These are phyloP conservation scores for Lentinula raphanica DNA, from an alignment of 768 basidiomycete genomes.

Conservation along the genomic window DNA sequence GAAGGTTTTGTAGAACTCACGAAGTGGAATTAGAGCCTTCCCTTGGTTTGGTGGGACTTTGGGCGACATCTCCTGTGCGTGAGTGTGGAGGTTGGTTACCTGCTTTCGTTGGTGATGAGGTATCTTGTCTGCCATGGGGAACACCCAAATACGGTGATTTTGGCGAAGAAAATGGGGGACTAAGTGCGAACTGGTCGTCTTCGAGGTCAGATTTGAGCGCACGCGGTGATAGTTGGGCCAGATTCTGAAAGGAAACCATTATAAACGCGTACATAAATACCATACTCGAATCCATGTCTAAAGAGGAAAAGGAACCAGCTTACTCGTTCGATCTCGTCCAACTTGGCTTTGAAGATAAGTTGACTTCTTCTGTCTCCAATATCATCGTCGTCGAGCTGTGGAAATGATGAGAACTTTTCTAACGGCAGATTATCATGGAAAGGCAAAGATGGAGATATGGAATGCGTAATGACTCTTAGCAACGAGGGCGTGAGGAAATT, in stretches of 20 bases:
- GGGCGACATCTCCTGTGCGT: constrained; percentile 6
- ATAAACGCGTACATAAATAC: no score
- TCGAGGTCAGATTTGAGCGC: constrained; percentile 36
- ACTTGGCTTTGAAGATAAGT: constrained; percentile 63
- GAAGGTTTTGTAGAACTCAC: not conserved
- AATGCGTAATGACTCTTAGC: no score
- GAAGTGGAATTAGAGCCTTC: not conserved
- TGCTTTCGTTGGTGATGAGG: constrained; percentile 13
- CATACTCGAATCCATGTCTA: not conserved
- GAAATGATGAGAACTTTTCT: not conserved
- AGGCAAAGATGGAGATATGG: no score
- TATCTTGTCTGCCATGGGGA: not conserved
- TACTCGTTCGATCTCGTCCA: constrained; percentile 78
- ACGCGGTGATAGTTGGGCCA: constrained; percentile 65
- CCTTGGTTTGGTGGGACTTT: constrained; percentile 4
- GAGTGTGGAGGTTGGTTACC: constrained; percentile 34
- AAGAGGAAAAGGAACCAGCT: constrained; percentile 13
- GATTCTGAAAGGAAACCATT: constrained; percentile 35
- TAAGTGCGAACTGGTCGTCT: constrained; percentile 26
- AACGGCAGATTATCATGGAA: no score
- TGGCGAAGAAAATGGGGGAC: constrained; percentile 27
- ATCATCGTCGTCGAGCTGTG: constrained; percentile 63
- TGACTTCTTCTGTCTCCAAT: constrained; percentile 76
- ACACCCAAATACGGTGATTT: constrained; percentile 17
- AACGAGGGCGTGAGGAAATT: not conserved